Base-by-base conservation (phyloP, 257 asterid genomes). In the Scutellaria baicalensis region DNA sequence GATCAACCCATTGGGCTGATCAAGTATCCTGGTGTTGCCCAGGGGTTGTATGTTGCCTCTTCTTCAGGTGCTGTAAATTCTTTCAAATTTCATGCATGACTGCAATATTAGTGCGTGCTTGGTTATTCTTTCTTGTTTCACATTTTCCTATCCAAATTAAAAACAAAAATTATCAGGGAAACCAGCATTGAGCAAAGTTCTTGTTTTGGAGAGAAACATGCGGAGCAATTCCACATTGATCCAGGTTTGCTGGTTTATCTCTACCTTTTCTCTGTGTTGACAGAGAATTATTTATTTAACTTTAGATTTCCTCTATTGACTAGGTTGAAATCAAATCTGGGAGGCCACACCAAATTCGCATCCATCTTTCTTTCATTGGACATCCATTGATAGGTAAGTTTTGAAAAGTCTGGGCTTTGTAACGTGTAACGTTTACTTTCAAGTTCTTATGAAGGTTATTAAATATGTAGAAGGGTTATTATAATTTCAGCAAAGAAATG, bases 271-370 rank as follows among this genome's bases (percentile, higher is more conserved):
- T 47, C 17, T 61, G 35, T 47, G 50, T 60, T 18, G 12, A 11
- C 49, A 39, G 55, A 61, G 12, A 71, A 67, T 43, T 14, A 52
- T 27, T 5, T 35, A 60, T 44, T 74, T 67, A 16, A 38, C 47
- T 66, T 57, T 27, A 17, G 40, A 66, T 69, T 54, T 81, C 23
- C 52, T 77, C 42, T 70, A 48, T 70, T 42, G 35, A 64, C 63
- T 74, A 91, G 97, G 95, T 89, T 66, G 95, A 91, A 76, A 93
- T 93, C 79, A 91, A 91, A 75, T 88, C 99, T 47, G 99, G 99
- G 70, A 91, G 99, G 82, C 97, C 99, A 14, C 99, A 93, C 80
- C 99, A 93, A 76, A 93, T 93, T 58, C 95, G 97, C 66, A 91
- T 93, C 76, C 99, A 93, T 79, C 96, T 93, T 57, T 84, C 97